phyloP scores from a whole-genome alignment of 2,329 filamentous ascomycete genomes.

The Trichothecium roseum region DNA sequence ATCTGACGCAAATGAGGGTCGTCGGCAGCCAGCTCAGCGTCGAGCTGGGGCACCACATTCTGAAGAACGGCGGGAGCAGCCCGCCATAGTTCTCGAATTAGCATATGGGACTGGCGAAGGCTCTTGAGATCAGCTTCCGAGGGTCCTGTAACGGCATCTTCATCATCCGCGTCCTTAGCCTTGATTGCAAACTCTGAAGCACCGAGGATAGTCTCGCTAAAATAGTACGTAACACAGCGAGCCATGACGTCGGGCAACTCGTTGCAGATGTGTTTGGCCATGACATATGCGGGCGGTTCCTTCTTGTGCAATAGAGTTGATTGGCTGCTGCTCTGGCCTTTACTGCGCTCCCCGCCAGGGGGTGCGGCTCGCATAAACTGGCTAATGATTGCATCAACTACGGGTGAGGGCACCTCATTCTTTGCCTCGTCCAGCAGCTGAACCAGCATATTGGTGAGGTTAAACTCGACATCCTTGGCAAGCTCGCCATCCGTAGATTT shows the following conservation, averaged over 20 bases:
- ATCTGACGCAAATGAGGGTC: constrained; percentile 77
- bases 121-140: constrained; percentile 81
- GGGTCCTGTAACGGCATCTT: constrained; percentile 49
- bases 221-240: constrained; percentile 88
- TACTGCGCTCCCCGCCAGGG: constrained; percentile 49
- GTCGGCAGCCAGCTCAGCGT: constrained; percentile 84
- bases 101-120: constrained; percentile 75
- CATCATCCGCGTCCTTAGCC: constrained; percentile 54
- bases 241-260: constrained; percentile 88
- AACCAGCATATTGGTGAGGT: constrained; percentile 78
- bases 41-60: constrained; percentile 88
- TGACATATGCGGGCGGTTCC: constrained; percentile 85
- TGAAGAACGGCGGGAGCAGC: constrained; percentile 79
- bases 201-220: constrained; percentile 92
- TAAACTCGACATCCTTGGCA: constrained; percentile 86
- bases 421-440: constrained; percentile 79
- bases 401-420: constrained; percentile 60
- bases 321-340: constrained; percentile 63
- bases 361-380: constrained; percentile 89
- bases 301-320: constrained; percentile 78
- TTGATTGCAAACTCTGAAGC: constrained; percentile 53
- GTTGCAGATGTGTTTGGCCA: constrained; percentile 92
- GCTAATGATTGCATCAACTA: constrained; percentile 87
- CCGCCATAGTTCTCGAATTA: constrained; percentile 89
- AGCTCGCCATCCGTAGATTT: constrained; percentile 70